These are phyloP conservation scores for Karstenula rhodostoma DNA, from an alignment of 2,329 filamentous ascomycete species.

Conservation along the genomic window DNA sequence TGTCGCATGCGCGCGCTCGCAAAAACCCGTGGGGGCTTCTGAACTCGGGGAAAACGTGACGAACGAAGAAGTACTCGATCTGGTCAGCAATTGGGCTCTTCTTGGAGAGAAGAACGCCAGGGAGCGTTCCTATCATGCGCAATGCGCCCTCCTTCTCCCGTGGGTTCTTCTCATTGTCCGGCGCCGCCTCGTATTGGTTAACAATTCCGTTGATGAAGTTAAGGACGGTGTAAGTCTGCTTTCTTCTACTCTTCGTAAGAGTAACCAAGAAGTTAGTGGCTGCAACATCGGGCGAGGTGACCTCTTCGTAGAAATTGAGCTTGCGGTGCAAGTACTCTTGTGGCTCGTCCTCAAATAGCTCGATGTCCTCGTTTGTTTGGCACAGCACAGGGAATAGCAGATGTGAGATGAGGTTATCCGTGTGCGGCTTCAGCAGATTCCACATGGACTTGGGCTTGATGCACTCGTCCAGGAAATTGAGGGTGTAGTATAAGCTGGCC, in stretches of 20 bases:
- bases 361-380: slow-evolving; percentile 88
- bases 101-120: slow-evolving; percentile 93
- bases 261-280: slow-evolving; percentile 97
- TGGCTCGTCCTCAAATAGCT: slow-evolving; percentile 92
- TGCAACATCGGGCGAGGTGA: slow-evolving; percentile 91
- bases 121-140: slow-evolving; percentile 95
- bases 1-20: slow-evolving; percentile 93
- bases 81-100: slow-evolving; percentile 98
- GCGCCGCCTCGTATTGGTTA: slow-evolving; percentile 85
- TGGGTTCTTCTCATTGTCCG: slow-evolving; percentile 90
- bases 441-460: slow-evolving; percentile 98
- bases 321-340: slow-evolving; percentile 97
- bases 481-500: slow-evolving; percentile 88
- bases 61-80: slow-evolving; percentile 97
- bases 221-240: slow-evolving; percentile 94
- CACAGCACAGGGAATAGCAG: slow-evolving; percentile 96
- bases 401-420: slow-evolving; percentile 91
- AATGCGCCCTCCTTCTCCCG: slow-evolving; percentile 95
- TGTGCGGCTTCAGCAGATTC: slow-evolving; percentile 89
- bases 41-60: slow-evolving; percentile 98
- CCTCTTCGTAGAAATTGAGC: slow-evolving; percentile 97
- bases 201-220: slow-evolving; percentile 96
- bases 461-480: slow-evolving; percentile 96
- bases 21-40: slow-evolving; percentile 90
- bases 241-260: slow-evolving; percentile 90